A percentile compares a stretch with the other conserved stretches of the same genome.
Conservation (phyloP, 129 eudicot species). For the Glebionis coronaria region DNA sequence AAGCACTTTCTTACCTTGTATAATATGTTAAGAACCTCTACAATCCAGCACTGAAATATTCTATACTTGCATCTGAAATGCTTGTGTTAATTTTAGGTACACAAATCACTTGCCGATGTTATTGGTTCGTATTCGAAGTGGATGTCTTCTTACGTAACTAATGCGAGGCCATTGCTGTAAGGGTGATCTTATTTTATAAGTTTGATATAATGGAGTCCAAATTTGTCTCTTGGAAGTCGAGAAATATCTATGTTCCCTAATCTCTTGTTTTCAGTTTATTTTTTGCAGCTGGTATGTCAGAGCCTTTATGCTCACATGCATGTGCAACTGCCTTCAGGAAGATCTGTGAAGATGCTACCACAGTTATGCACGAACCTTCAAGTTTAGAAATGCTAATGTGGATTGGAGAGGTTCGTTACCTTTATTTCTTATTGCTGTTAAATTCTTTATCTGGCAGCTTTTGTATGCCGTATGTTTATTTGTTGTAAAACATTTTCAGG, state of each 20-base stretch:
- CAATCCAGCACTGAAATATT: not conserved
- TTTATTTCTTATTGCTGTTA: not conserved
- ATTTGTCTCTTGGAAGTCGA: not conserved
- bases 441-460: not conserved
- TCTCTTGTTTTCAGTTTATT: conserved; percentile 67
- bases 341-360: conserved; percentile 82
- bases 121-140: conserved; percentile 88
- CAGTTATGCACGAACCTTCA: conserved; percentile 60
- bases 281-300: conserved; percentile 81
- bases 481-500: conserved; percentile 35
- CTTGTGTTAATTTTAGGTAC: conserved; percentile 53
- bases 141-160: conserved; percentile 58
- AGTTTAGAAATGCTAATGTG: conserved; percentile 83
- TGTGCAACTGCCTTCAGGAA: conserved; percentile 89
- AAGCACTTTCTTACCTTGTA: conserved; percentile 6
- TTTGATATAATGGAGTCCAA: conserved; percentile 4
- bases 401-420: conserved; percentile 73
- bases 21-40: conserved; percentile 17
- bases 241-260: conserved; percentile 14
- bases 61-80: conserved; percentile 15
- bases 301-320: conserved; percentile 67
- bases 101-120: conserved; percentile 90
- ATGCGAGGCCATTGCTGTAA: conserved; percentile 77
- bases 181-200: conserved; percentile 24
- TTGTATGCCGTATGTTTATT: conserved; percentile 13